Base-by-base conservation (phyloP, 75 land plant genomes). In the Adiantum capillusveneris region DNA sequence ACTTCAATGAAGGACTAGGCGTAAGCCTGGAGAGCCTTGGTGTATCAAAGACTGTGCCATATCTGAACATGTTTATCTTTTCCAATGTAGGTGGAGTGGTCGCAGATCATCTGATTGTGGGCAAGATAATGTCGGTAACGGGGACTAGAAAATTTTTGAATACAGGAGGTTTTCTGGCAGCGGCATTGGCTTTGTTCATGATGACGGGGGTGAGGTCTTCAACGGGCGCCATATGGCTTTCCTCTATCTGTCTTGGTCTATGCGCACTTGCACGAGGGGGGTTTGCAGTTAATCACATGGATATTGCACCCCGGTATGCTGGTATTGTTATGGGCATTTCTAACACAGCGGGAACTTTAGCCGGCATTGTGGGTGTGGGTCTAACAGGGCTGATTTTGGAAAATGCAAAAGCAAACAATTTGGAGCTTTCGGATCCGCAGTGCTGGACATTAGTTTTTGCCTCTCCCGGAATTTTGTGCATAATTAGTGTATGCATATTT, bases 291-390 rank as follows among this genome's bases (percentile, higher is more conserved):
- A 88, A 88, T 60, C 93, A 88, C 58, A 65, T 88, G 83, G 93
- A 88, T 60, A 70, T 88, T 50, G 93, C 93, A 26, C 93, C 93
- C 24, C 66, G 71, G 52, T 85, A 85, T 76, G 93, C 93, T 25
- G 93, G 93, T 13, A 85, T 88, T 28, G 83, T 88, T 14, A 88
- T 88, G 93, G 93, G 93, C 44, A 66, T 88, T 48, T 85, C 89
- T n/a, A 88, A 88, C 68, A 88, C 93, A 12, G 93, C 93, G 13
- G 93, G 93, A 36, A 88, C 93, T 2, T 43, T 88, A 29, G 89
- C 89, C 1, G 93, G 93, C 9, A 75, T 88, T 44, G 69, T 88
- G 43, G 93, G 93, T 34, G 93, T 88, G 41, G 80, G 78, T 22
- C 65, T 82, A 7, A 88, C 90, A 17, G 93, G 93, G 11, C 57